Base-by-base conservation (phyloP, 257 asterid species). In the Solanum medicagineum region DNA sequence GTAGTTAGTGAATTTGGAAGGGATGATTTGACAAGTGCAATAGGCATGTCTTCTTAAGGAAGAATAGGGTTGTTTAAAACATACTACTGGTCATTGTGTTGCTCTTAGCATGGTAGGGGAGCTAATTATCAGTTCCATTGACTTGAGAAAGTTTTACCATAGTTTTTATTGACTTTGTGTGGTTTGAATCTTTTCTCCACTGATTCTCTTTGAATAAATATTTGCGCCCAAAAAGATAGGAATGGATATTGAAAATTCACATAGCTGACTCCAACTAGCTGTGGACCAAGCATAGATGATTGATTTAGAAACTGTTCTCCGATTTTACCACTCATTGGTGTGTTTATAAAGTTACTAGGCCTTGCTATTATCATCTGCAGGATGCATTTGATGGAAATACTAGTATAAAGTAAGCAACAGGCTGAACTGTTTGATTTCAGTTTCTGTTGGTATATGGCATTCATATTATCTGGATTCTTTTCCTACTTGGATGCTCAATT, bases 311-410 rank as follows among this genome's bases (percentile, higher is more conserved):
- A 17, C 80, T 53, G n/a, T 42, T 29, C 65, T 79, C 45, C 83
- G 29, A 24, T 47, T 8, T 15, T 77, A 26, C 14, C 26, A 84
- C 90, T 88, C 83, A 83, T 83, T 85, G 83, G 86, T 88, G 86
- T 81, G 87, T 81, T 87, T 66, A 83, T 63, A 84, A 86, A 87
- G 81, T 88, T 83, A 69, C 81, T 84, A 84, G 87, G 90, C 80
- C 80, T 85, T 77, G 29, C 87, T 83, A 44, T 51, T 85, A 86
- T 75, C 91, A 83, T 89, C 85, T 85, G 73, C 81, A 66, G 88
- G 84, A 88, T 91, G 89, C 89, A 87, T 85, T 86, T 88, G 89
- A 84, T 81, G 88, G 90, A 91, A 84, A 86, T 86, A 53, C 63
- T 89, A 57, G 71, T 88, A 85, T 86, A 90, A 88, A 80, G 86